These are phyloP conservation scores for Wickerhamomyces silvicola DNA, from an alignment of 805 yeast species.

Conservation along the genomic window DNA sequence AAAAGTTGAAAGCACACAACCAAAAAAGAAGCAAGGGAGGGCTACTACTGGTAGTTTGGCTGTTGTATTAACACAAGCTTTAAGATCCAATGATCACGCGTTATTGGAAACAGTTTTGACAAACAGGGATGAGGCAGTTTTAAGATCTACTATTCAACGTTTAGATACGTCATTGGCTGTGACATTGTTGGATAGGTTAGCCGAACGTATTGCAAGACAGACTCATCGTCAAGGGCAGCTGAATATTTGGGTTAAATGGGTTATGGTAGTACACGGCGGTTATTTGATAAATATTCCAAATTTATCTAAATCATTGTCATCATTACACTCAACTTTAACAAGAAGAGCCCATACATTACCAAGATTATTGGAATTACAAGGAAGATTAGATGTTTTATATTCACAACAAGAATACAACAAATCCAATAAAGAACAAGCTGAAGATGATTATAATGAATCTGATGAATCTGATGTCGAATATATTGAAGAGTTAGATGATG, in stretches of 20 bases:
- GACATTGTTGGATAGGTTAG: slow-evolving; percentile 49
- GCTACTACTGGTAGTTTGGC: slow-evolving; percentile 74
- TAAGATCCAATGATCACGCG: slow-evolving; percentile 79
- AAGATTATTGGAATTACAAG: slow-evolving; percentile 72
- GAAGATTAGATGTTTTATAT: slow-evolving; percentile 65
- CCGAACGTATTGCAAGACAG: slow-evolving; percentile 52
- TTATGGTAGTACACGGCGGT: slow-evolving; percentile 77
- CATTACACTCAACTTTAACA: slow-evolving; percentile 57
- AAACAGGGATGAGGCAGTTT: slow-evolving; percentile 43
- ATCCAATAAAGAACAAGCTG: slow-evolving; percentile 29
- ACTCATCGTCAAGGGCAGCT: slow-evolving; percentile 47
- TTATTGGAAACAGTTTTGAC: slow-evolving; percentile 76
- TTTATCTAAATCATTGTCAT: slow-evolving; percentile 49
- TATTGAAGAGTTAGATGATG: slow-evolving; percentile 56
- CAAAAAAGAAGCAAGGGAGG: slow-evolving; percentile 35
- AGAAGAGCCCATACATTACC: slow-evolving; percentile 65
- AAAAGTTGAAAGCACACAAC: slow-evolving; percentile 19
- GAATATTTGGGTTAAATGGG: slow-evolving; percentile 82
- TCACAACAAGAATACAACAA: slow-evolving; percentile 57
- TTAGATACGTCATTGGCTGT: slow-evolving; percentile 51
- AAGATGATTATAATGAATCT: slow-evolving; percentile 30
- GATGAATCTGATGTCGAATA: slow-evolving; percentile 47
- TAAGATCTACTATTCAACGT: slow-evolving; percentile 48
- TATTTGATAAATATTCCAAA: slow-evolving; percentile 40
- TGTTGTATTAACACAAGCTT: slow-evolving; percentile 80